phyloP scores from a whole-genome alignment of 345 rosid species.

The Reutealis trisperma region DNA sequence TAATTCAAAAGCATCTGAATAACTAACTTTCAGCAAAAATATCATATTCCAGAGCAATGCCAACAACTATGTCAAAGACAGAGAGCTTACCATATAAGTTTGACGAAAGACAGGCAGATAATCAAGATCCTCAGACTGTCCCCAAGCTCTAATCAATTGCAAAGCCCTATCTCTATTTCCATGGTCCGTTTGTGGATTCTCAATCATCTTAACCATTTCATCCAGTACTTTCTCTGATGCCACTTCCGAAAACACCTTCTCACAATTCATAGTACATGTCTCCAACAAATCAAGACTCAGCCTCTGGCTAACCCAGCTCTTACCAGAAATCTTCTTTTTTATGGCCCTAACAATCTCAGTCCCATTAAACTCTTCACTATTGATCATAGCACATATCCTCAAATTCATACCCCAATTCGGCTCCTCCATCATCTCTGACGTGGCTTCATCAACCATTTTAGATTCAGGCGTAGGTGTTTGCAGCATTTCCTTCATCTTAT shows the following conservation, averaged over 20 bases:
- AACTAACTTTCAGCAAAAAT: background rate
- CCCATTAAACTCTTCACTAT: slow-evolving; percentile 59
- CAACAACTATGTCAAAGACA: background rate
- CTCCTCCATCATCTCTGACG: slow-evolving; percentile 65
- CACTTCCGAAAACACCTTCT: slow-evolving; percentile 75
- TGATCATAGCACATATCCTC: slow-evolving; percentile 85
- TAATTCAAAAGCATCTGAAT: background rate
- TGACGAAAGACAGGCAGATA: slow-evolving; percentile 79
- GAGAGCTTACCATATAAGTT: slow-evolving; percentile 57
- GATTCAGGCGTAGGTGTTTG: slow-evolving; percentile 80
- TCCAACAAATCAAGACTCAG: slow-evolving; percentile 80
- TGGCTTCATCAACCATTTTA: slow-evolving; percentile 86
- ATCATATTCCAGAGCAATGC: background rate
- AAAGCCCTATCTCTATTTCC: slow-evolving; percentile 56
- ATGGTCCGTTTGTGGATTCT: slow-evolving; percentile 49
- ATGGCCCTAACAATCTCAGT: slow-evolving; percentile 67
- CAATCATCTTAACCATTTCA: slow-evolving; percentile 79
- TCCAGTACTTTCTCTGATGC: slow-evolving; percentile 80
- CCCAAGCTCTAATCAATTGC: slow-evolving; percentile 84
- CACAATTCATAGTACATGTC: slow-evolving; percentile 72
- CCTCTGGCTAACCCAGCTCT: slow-evolving; percentile 55
- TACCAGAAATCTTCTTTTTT: slow-evolving; percentile 67
- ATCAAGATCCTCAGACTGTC: slow-evolving; percentile 69
- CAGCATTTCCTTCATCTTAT: slow-evolving; percentile 77
- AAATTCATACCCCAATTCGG: slow-evolving; percentile 90